Base-by-base conservation (phyloP, 2,329 filamentous ascomycete species). In the Hawksworthiomyces lignivorus region DNA sequence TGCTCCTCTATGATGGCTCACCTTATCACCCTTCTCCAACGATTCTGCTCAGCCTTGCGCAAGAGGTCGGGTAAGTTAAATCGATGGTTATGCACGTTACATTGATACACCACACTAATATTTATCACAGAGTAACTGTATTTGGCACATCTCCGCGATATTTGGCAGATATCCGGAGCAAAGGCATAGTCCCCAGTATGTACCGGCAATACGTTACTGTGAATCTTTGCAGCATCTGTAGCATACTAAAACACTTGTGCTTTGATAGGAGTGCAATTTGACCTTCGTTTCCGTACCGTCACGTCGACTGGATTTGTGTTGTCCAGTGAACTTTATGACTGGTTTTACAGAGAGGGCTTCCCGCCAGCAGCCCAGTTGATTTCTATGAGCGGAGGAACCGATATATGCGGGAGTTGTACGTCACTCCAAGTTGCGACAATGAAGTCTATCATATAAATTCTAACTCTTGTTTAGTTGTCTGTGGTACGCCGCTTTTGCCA, bases 371-470 rank as follows among this genome's bases (percentile, higher is more conserved):
- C 63, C 21, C 67, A 62, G 49, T 55, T 70, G 5, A 63, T 61
- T 18, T 62, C 54, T 36, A 56, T 67, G 5, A 66, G 66, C 5
- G 69, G 69, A 15, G 69, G 68, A 9, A 72, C 69, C 0, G 69
- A 72, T 41, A 61, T 67, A 10, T 64, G 61, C 1, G 67, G 65
- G 3, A 65, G 62, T 2, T 64, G 62, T 46, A 56, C 65, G 62
- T 62, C 7, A 62, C 63, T 0, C 54, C 11, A n/a, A n/a, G n/a
- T n/a, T n/a, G n/a, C n/a, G n/a, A n/a, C n/a, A n/a, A n/a, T n/a
- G n/a, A n/a, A n/a, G n/a, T n/a, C n/a, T n/a, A n/a, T n/a, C n/a
- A n/a, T n/a, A n/a, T n/a, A n/a, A n/a, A n/a, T n/a, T n/a, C n/a
- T n/a, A n/a, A n/a, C n/a, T n/a, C n/a, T n/a, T n/a, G n/a, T n/a